A percentile compares a stretch with the other conserved stretches of the same genome.
phyloP scores from a whole-genome alignment of 371 early-diverging fungal species.

The Apophysomyces trapeziformis region DNA sequence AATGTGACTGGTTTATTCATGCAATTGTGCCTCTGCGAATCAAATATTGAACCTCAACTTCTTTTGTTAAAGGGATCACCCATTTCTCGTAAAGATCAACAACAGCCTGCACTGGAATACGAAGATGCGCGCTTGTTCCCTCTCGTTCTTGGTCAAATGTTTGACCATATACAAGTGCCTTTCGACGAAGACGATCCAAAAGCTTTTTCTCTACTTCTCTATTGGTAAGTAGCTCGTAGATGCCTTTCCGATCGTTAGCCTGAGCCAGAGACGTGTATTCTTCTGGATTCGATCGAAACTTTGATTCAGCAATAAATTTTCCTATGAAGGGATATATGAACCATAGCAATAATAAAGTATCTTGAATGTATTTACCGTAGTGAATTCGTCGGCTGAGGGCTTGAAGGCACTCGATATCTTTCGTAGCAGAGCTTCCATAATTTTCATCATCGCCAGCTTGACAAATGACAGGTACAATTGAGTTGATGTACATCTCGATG shows the following conservation, averaged over 20 bases:
- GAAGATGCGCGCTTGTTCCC: conserved; percentile 41
- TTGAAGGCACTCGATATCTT: conserved; percentile 93
- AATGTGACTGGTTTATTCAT: conserved; percentile 9
- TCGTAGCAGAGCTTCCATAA: conserved; percentile 91
- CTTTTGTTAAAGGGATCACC: conserved; percentile 87
- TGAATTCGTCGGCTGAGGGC: conserved; percentile 93
- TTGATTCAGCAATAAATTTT: conserved; percentile 96
- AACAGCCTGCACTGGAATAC: conserved; percentile 78
- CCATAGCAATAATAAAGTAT: conserved; percentile 7
- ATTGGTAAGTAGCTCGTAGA: conserved; percentile 88
- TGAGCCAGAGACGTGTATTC: conserved; percentile 86
- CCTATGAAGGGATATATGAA: conserved; percentile 48
- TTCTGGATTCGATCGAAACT: conserved; percentile 82
- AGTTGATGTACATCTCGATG: conserved; percentile 75
- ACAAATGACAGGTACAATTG: conserved; percentile 75
- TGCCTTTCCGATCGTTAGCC: conserved; percentile 73
- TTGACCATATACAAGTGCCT: conserved; percentile 94
- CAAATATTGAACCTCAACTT: conserved; percentile 94
- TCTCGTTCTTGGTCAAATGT: conserved; percentile 62
- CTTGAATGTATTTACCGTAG: conserved; percentile 66
- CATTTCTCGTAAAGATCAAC: conserved; percentile 87
- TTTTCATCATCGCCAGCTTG: conserved; percentile 76
- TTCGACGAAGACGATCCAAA: conserved; percentile 79
- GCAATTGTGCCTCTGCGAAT: conserved; percentile 58
- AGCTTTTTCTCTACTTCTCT: conserved; percentile 80